phyloP scores from a whole-genome alignment of 192 early-diverging fungal species.

The Linnemannia elongata region DNA sequence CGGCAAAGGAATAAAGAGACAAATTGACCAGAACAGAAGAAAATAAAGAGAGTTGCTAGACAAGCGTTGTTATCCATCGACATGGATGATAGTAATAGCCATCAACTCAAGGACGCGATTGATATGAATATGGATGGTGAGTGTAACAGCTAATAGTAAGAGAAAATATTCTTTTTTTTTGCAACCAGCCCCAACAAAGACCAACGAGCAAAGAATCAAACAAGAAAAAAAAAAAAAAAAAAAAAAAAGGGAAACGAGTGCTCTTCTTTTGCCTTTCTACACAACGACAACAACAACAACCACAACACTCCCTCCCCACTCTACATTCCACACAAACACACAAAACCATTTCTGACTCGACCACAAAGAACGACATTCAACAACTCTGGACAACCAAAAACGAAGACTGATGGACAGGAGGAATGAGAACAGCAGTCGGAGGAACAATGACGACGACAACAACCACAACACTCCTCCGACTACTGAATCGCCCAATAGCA shows the following conservation, averaged over 20 bases:
- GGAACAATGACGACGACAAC: neutral
- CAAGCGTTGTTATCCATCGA: too few relatives aligned
- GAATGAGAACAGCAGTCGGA: neutral
- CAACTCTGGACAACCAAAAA: neutral
- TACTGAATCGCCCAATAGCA: neutral
- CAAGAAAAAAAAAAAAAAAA: neutral
- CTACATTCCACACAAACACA: neutral
- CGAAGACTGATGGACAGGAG: neutral
- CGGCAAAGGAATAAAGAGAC: too few relatives aligned
- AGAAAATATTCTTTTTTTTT: too few relatives aligned
- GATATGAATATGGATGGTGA: too few relatives aligned
- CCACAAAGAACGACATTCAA: neutral
- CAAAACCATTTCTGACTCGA: neutral
- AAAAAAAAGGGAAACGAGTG: neutral
- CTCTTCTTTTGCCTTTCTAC: neutral
- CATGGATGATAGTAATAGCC: too few relatives aligned
- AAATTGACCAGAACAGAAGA: too few relatives aligned
- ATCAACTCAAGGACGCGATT: too few relatives aligned
- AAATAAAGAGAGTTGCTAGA: too few relatives aligned
- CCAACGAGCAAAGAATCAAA: neutral
- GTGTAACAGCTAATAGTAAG: too few relatives aligned
- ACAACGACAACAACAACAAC: slow-evolving; percentile 1
- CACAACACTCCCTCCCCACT: neutral
- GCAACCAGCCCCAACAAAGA: too few relatives aligned
- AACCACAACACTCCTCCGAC: neutral